Percentiles rank a stretch among this genome's conserved stretches.
Evolutionary conservation across 2,329 filamentous ascomycete species (phyloP).

Genomic region (Verticillium tricorpus): DNA sequence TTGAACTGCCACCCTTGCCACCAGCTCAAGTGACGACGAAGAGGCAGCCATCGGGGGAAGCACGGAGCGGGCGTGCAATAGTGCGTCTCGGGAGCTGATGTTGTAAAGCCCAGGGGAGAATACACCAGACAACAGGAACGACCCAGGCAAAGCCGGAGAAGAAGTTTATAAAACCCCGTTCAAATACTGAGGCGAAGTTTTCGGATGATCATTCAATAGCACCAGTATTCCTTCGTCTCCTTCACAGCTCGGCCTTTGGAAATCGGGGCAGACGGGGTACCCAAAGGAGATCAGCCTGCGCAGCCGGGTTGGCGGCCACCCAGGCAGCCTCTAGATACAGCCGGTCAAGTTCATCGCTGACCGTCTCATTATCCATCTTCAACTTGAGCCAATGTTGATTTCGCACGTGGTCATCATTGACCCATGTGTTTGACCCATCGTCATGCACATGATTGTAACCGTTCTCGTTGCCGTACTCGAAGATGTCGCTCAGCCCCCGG

Average conservation of each 20-base stretch:
- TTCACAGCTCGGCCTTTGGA: background rate
- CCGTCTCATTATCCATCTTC: conserved; percentile 22
- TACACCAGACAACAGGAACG: too few relatives aligned
- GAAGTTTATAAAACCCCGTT: too few relatives aligned
- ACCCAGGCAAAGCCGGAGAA: too few relatives aligned
- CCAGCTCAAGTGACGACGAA: too few relatives aligned
- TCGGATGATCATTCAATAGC: too few relatives aligned
- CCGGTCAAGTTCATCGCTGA: conserved; percentile 22
- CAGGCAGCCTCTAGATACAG: conserved; percentile 21
- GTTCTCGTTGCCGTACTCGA: conserved; percentile 28
- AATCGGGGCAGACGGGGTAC: background rate
- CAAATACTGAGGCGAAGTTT: too few relatives aligned
- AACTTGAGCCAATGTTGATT: conserved; percentile 36
- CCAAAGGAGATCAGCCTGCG: background rate
- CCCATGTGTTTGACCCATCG: conserved; percentile 39
- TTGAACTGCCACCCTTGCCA: too few relatives aligned
- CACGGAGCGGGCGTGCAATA: too few relatives aligned
- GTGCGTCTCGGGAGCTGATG: too few relatives aligned
- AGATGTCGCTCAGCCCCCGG: conserved; percentile 26
- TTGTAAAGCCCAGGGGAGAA: too few relatives aligned
- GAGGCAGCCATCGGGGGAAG: too few relatives aligned
- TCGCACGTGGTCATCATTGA: conserved; percentile 25
- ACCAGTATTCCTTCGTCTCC: too few relatives aligned
- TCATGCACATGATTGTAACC: conserved; percentile 35
- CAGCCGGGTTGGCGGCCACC: background rate